Evolutionary conservation across 805 yeast species (phyloP).

Genomic region (Lachancea sp.): DNA sequence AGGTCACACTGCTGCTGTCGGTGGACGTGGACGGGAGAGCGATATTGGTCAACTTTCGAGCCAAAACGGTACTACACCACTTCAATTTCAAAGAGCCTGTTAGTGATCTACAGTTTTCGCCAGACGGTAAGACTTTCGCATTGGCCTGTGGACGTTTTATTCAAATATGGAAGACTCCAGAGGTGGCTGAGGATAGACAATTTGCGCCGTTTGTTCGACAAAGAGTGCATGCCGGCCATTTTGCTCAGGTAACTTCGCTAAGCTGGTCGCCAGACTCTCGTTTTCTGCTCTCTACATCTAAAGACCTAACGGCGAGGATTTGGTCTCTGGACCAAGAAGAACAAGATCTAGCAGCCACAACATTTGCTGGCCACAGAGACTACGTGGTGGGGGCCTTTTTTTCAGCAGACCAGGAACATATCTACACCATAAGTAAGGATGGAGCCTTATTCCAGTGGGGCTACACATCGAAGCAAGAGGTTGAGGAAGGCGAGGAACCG

Average conservation of each 20-base stretch:
- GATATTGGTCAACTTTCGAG: constrained; percentile 74
- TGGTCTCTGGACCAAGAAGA: constrained; percentile 69
- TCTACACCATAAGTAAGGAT: constrained; percentile 87
- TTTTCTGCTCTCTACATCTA: constrained; percentile 77
- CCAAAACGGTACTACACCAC: constrained; percentile 84
- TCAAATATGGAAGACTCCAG: constrained; percentile 93
- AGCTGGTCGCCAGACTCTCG: constrained; percentile 91
- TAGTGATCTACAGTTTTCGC: constrained; percentile 70
- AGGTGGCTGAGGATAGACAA: constrained; percentile 71
- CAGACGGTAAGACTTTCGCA: constrained; percentile 84
- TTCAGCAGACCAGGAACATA: constrained; percentile 77
- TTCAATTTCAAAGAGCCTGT: constrained; percentile 86
- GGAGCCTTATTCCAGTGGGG: constrained; percentile 95
- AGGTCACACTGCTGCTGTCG: constrained; percentile 70
- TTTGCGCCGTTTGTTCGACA: constrained; percentile 94
- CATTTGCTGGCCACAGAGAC: constrained; percentile 89
- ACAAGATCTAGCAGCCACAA: constrained; percentile 65
- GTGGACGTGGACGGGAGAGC: constrained; percentile 93
- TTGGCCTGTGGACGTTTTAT: constrained; percentile 74
- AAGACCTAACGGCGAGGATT: constrained; percentile 82
- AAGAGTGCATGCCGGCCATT: constrained; percentile 89
- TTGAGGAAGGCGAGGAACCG: constrained; percentile 38
- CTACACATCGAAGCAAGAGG: constrained; percentile 52
- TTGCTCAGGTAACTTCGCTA: constrained; percentile 66
- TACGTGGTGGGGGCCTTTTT: constrained; percentile 83